Evolutionary conservation across 2,329 filamentous ascomycete genomes (phyloP), one percentile per base, ranked within the genome.

Genomic region (Plenodomus biglobosus): DNA sequence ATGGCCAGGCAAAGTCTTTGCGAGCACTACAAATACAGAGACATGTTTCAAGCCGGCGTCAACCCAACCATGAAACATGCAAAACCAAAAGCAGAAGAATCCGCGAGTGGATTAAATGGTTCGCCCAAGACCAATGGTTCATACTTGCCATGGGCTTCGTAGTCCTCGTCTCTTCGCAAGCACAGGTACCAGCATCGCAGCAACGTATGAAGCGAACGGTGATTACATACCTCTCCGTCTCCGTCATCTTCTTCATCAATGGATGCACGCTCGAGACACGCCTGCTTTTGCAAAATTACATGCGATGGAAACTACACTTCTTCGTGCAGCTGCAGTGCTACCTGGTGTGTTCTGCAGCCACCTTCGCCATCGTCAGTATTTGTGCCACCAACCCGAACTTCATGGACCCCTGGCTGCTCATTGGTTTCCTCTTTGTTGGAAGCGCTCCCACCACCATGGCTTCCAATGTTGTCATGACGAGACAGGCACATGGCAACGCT

Each of bases 401-500:
- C 18, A 84, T 88, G 62, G 83, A 87, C 45, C 76, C 81, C 0
- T 82, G 83, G 48, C 76, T 90, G 35, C 72, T 90, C 22, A 80
- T 87, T 2, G 86, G 87, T 8, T 82, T 88, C 66, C 77, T 88
- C 2, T 81, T 86, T 34, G 77, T 84, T 1, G 80, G 83, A n/a
- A 86, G 82, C 61, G 81, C 87, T 3, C 85, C 86, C 1, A 90
- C 86, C 0, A 89, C 86, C 0, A 86, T 89, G 59, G 81, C 84
- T 7, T 87, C 83, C 38, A 89, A 89, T 65, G 84, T 88, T 7
- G 84, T 89, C 35, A 88, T 89, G 85, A 89, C 86, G 5, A 75
- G 85, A 20, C 78, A 82, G 34, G 82, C 86, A 0, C 82, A 85
- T 32, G 86, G 86, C 4, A 87, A 89, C 37, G 57, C 66, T 0